These are phyloP conservation scores for Xanthoceras sorbifolium DNA, from an alignment of 345 rosid genomes.

Conservation along the genomic window DNA sequence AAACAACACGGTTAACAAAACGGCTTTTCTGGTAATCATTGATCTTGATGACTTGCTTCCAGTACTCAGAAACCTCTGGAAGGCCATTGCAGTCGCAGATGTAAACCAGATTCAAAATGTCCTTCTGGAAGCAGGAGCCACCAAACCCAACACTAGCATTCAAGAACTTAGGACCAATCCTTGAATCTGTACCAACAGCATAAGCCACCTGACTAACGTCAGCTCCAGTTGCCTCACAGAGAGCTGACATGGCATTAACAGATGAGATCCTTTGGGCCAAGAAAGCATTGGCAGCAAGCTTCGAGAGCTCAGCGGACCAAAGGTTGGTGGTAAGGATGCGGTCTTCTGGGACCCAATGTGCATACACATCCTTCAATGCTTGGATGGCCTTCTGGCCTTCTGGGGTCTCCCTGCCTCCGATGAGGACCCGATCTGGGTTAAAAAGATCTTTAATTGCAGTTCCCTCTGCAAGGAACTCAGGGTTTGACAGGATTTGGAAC, in stretches of 20 bases:
- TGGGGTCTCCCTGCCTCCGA: slow-evolving; percentile 89
- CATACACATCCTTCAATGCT: slow-evolving; percentile 76
- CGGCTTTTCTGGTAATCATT: slow-evolving; percentile 87
- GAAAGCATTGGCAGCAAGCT: slow-evolving; percentile 94
- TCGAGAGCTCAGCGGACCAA: slow-evolving; percentile 95
- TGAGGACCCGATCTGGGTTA: slow-evolving; percentile 81
- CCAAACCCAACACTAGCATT: slow-evolving; percentile 91
- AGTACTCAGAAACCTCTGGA: slow-evolving; percentile 92
- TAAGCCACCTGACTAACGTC: slow-evolving; percentile 74
- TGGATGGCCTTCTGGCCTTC: slow-evolving; percentile 79
- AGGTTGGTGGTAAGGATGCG: slow-evolving; percentile 85
- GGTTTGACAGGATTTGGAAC: slow-evolving; percentile 91
- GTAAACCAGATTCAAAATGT: slow-evolving; percentile 81
- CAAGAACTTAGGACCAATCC: slow-evolving; percentile 87
- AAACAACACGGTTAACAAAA: slow-evolving; percentile 79
- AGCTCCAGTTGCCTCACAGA: slow-evolving; percentile 90
- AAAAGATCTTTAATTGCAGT: slow-evolving; percentile 80
- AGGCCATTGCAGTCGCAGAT: slow-evolving; percentile 94
- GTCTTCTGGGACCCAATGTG: slow-evolving; percentile 87
- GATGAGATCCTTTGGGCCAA: slow-evolving; percentile 91
- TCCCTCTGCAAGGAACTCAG: slow-evolving; percentile 97
- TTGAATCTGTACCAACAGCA: slow-evolving; percentile 76
- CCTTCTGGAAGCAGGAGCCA: slow-evolving; percentile 93
- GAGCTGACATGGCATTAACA: slow-evolving; percentile 92
- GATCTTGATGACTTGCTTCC: slow-evolving; percentile 95